Base-by-base conservation (phyloP, 2,329 filamentous ascomycete genomes). In the Pseudohalonectria lignicola region DNA sequence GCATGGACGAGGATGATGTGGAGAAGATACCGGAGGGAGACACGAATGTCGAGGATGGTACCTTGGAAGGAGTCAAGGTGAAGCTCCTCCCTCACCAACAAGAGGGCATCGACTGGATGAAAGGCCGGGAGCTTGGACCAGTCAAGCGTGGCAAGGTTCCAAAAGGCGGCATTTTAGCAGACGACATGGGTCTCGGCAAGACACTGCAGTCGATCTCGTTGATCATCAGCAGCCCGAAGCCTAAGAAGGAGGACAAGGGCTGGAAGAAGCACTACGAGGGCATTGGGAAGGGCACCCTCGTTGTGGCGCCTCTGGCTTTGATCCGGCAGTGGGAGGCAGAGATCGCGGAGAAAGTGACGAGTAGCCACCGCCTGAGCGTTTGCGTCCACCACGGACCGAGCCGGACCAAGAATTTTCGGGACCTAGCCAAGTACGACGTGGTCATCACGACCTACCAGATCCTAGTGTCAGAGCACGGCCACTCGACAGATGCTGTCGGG, bases 271-370 rank as follows among this genome's bases (percentile, higher is more conserved):
- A 82, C n/a, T 76, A 78, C 15, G 70, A 76, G 6, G 69, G 71
- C 7, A 65, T 88, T 18, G 77, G 82, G 48, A 88, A 83, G 54
- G 78, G 79, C 9, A 98, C 92, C 0, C 68, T 98, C 10, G 87
- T 98, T 7, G 85, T 98, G 37, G 92, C 92, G 2, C 92, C 92
- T 1, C 64, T 98, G 21, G 90, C 92, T 6, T 68, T 98, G 32
- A 96, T 98, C 62, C 84, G 92, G 49, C 92, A 98, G 58, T 98
- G 92, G 92, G 92, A 98, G 60, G 69, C 79, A 1, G 92, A 98
- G 57, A 86, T 98, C 53, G 82, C 82, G 49, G 80, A 84, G 39
- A 94, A 86, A 55, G 78, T 96, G 29, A 64, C 74, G 32, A 65
- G 68, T 26, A 71, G 74, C 3, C 83, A 88, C 46, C 71, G 69